These are phyloP conservation scores for Diaporthe aspalathi DNA, from an alignment of 2,329 filamentous ascomycete species.

Conservation along the genomic window DNA sequence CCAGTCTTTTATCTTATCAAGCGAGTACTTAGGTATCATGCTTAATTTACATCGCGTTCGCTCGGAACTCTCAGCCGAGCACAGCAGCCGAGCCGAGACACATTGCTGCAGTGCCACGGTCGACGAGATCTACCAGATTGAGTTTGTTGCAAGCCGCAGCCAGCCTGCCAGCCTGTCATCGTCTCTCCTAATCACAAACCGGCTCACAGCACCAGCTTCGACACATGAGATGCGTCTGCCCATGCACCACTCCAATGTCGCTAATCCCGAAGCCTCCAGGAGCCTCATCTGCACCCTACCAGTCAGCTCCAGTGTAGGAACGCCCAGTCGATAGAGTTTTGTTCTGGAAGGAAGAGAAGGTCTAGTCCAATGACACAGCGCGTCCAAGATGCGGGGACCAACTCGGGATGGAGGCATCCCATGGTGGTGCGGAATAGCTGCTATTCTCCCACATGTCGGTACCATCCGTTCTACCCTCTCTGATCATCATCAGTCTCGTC, in stretches of 20 bases:
- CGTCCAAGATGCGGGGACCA: not conserved
- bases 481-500: not conserved
- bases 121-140: conserved; percentile 9
- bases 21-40: too few species aligned
- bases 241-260: not conserved
- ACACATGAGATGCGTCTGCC: conserved; percentile 2
- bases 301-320: not conserved
- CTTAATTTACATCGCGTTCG: not conserved
- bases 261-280: not conserved
- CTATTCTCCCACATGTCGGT: not conserved
- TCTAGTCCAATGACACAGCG: not conserved
- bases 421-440: not conserved
- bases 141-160: not conserved
- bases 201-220: not conserved
- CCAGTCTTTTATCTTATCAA: not conserved
- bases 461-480: not conserved
- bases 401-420: not conserved
- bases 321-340: not conserved
- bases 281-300: not conserved
- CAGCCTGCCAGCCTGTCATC: not conserved
- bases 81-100: not conserved
- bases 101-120: not conserved
- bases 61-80: not conserved
- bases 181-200: not conserved
- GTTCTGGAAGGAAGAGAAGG: not conserved